Evolutionary conservation across 2,329 filamentous ascomycete species (phyloP).

Genomic region (Plectosphaerella cucumerina): DNA sequence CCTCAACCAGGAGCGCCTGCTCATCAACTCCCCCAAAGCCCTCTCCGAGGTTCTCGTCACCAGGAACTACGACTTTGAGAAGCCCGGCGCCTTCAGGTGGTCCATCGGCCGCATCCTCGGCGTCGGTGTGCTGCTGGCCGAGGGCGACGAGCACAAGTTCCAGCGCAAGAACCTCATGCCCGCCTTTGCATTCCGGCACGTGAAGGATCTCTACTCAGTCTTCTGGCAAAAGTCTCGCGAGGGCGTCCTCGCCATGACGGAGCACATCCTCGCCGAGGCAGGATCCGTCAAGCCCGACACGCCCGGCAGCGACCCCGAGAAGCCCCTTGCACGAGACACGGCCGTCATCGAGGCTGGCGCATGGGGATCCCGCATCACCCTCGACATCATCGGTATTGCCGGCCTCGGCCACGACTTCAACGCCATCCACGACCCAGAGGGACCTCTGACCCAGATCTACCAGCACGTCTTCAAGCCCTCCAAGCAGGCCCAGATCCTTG

Average conservation of each 20-base stretch:
- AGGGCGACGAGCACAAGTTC: constrained; percentile 85
- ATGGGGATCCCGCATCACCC: constrained; percentile 65
- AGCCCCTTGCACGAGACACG: constrained; percentile 17
- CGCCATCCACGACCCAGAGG: constrained; percentile 57
- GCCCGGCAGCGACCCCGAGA: constrained; percentile 22
- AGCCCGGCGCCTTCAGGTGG: constrained; percentile 50
- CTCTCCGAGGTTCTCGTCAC: constrained; percentile 67
- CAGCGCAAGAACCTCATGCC: constrained; percentile 77
- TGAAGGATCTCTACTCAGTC: constrained; percentile 78
- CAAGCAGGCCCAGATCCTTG: constrained; percentile 48
- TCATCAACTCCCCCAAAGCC: constrained; percentile 58
- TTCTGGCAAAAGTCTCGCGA: constrained; percentile 79
- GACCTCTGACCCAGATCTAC: constrained; percentile 56
- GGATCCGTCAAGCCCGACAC: constrained; percentile 24
- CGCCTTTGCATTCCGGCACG: constrained; percentile 79
- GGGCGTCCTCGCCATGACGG: constrained; percentile 58
- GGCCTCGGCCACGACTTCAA: constrained; percentile 70
- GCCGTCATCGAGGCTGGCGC: constrained; percentile 51
- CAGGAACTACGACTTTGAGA: constrained; percentile 66
- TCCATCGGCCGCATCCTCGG: constrained; percentile 63
- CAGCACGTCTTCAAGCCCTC: constrained; percentile 49
- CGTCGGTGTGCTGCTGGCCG: constrained; percentile 70
- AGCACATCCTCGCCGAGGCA: constrained; percentile 20
- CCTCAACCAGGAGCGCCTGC: constrained; percentile 59
- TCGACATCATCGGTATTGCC: constrained; percentile 72